A percentile compares a stretch with the other conserved stretches of the same genome.
phyloP scores from a whole-genome alignment of 1,284 basidiomycete genomes.

The Ustilago xerochloae region DNA sequence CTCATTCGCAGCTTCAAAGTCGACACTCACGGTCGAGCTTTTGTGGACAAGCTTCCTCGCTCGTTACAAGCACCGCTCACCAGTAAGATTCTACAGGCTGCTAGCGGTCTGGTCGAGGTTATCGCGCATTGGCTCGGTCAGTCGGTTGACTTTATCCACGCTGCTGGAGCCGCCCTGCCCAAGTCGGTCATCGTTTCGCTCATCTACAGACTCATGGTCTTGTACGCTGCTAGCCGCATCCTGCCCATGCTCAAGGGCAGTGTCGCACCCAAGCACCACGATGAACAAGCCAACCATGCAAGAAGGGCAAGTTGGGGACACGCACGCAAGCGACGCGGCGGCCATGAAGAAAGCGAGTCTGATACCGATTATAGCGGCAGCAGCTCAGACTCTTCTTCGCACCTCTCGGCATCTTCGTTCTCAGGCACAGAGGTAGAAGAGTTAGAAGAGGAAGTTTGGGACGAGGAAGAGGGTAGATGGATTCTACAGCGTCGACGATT shows the following conservation, averaged over 20 bases:
- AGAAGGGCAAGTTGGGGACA: slow-evolving; percentile 28
- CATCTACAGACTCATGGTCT: slow-evolving; percentile 63
- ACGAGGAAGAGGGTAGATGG: slow-evolving; percentile 36
- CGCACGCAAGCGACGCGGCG: not conserved
- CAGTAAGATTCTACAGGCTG: slow-evolving; percentile 41
- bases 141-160: slow-evolving; percentile 54
- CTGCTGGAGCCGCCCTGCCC: slow-evolving; percentile 59
- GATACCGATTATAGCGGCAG: slow-evolving; percentile 12
- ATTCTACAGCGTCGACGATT: slow-evolving; percentile 33
- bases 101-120: slow-evolving; percentile 42
- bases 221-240: slow-evolving; percentile 64
- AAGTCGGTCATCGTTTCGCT: slow-evolving; percentile 63
- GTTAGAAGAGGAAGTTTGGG: slow-evolving; percentile 38
- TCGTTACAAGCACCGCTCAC: slow-evolving; percentile 31
- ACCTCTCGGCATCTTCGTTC: slow-evolving; percentile 4
- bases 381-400: slow-evolving; percentile 5
- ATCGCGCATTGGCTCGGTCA: slow-evolving; percentile 57
- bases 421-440: slow-evolving; percentile 23
- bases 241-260: slow-evolving; percentile 56
- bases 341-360: not conserved
- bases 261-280: slow-evolving; percentile 8
- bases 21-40: slow-evolving; percentile 35
- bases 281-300: not conserved
- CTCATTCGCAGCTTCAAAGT: slow-evolving; percentile 64
- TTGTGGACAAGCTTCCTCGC: slow-evolving; percentile 33